A percentile compares a stretch with the other conserved stretches of the same genome.
These are phyloP conservation scores for Acacia confusa DNA, from an alignment of 306 rosid genomes.

Conservation along the genomic window DNA sequence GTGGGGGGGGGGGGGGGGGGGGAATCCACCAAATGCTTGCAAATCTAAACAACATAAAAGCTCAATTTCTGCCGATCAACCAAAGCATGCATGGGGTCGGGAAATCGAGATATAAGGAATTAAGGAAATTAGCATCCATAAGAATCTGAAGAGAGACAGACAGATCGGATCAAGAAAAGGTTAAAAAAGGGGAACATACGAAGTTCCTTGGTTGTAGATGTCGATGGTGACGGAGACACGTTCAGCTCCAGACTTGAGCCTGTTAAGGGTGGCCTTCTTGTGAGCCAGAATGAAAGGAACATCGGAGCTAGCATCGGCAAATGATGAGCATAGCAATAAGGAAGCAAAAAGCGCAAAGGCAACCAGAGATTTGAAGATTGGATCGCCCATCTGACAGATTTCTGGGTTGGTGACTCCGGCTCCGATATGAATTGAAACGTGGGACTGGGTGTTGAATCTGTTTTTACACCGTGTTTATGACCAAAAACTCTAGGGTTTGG, in stretches of 20 bases:
- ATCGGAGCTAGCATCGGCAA: slow-evolving; percentile 71
- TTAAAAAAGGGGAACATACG: slow-evolving; percentile 47
- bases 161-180: slow-evolving; percentile 17
- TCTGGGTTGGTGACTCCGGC: not conserved
- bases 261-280: slow-evolving; percentile 91
- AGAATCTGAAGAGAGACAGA: not conserved
- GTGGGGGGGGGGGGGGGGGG: not conserved
- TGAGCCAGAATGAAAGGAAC: slow-evolving; percentile 86
- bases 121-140: not conserved
- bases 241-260: slow-evolving; percentile 90
- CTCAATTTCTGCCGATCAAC: not conserved
- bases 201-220: slow-evolving; percentile 93
- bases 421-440: slow-evolving; percentile 4
- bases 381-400: slow-evolving; percentile 57
- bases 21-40: not conserved
- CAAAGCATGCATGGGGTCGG: slow-evolving; percentile 40
- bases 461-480: not conserved
- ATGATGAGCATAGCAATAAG: slow-evolving; percentile 41
- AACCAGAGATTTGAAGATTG: slow-evolving; percentile 41
- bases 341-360: slow-evolving; percentile 40
- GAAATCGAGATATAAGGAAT: slow-evolving; percentile 47
- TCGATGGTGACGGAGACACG: slow-evolving; percentile 87
- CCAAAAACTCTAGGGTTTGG: slow-evolving; percentile 3
- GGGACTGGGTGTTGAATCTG: not conserved
- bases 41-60: not conserved